phyloP scores from a whole-genome alignment of 257 asterid species.

The Petunia secreta region DNA sequence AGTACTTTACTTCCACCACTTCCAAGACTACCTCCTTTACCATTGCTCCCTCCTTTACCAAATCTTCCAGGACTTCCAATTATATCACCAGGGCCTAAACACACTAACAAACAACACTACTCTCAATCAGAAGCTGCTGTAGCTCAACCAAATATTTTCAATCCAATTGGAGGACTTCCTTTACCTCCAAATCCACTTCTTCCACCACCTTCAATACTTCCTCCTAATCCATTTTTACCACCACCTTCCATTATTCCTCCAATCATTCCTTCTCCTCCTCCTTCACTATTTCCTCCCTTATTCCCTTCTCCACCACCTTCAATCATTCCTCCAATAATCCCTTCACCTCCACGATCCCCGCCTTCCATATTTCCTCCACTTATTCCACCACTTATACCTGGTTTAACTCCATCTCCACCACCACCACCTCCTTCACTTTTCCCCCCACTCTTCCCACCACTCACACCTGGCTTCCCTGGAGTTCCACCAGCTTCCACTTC shows the following conservation, averaged over 20 bases:
- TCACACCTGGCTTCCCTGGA: conserved; percentile 64
- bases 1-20: conserved; percentile 45
- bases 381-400: conserved; percentile 49
- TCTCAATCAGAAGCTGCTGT: conserved; percentile 27
- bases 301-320: conserved; percentile 63
- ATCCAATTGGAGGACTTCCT: conserved; percentile 32
- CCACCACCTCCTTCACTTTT: conserved; percentile 53
- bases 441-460: conserved; percentile 53
- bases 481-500: conserved; percentile 49
- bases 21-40: conserved; percentile 50
- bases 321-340: conserved; percentile 52
- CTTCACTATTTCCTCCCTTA: conserved; percentile 47
- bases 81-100: conserved; percentile 46
- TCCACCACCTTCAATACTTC: conserved; percentile 40
- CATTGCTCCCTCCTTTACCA: conserved; percentile 62
- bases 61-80: conserved; percentile 57
- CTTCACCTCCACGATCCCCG: conserved; percentile 48
- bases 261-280: conserved; percentile 42
- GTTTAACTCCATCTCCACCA: conserved; percentile 53
- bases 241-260: conserved; percentile 63
- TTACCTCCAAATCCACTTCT: conserved; percentile 49
- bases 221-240: conserved; percentile 51
- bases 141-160: conserved; percentile 20
- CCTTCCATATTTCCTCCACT: conserved; percentile 36
- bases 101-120: not conserved